Evolutionary conservation across 179 eudicot genomes (phyloP), one percentile per base, ranked within the genome.

Genomic region (Beta corolliflora): DNA sequence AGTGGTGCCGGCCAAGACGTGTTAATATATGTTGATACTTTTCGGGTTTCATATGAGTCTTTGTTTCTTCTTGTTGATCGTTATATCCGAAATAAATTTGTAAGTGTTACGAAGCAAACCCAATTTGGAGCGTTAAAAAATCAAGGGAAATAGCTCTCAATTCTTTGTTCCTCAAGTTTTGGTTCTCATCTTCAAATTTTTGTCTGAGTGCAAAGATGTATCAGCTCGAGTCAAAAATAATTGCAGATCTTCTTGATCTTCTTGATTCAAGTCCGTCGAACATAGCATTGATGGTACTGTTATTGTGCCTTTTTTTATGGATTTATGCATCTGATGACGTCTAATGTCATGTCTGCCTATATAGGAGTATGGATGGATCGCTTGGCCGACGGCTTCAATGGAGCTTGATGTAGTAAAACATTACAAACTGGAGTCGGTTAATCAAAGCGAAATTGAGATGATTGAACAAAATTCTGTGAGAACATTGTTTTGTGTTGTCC

Each of bases 1-100:
- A 98, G 99, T 81, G 99, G 99, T 88, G 97, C 99, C 67, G 94
- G 99, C 85, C 98, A n/a, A 97, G 92, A 87, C 99, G 94, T 97
- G 99, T 97, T 23, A 84, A 46, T 78, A 55, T 77, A 50, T 71
- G 79, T 21, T 80, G 19, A 16, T 72, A 18, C 46, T 66, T 72
- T 44, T 80, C 50, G 72, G 41, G 36, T 61, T 78, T 71, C 52
- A 59, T 76, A 31, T 64, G 72, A 41, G 25, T 81, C 54, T 64
- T 21, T 71, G 18, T 19, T 63, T 63, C 71, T 79, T 55, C 23
- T 46, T 79, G 50, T 58, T 82, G 66, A 85, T 73, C 66, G 53
- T 78, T 23, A 41, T 58, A 4, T 4, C 14, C 53, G 61, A 63
- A 64, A 81, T 81, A 70, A 53, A 55, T 83, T 50, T 79, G 4